A percentile compares a stretch with the other conserved stretches of the same genome.
Evolutionary conservation across 768 basidiomycete genomes (phyloP).

Genomic region (Panaeolus cyanescens): DNA sequence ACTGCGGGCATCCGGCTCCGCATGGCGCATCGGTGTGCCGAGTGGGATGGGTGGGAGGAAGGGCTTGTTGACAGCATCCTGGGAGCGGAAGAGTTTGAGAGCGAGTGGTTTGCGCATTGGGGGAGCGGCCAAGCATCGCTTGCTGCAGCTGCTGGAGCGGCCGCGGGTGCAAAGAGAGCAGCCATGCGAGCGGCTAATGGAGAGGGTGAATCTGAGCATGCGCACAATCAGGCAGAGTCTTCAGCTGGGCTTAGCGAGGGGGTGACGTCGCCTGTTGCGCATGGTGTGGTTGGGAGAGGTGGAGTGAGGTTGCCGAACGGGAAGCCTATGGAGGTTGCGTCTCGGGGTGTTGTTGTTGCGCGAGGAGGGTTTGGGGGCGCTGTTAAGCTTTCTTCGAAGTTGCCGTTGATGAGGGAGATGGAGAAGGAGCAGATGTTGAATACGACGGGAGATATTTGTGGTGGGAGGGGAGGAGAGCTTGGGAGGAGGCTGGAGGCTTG

Average conservation of each 20-base stretch:
- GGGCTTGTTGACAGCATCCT: conserved; percentile 76
- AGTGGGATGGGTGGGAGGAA: conserved; percentile 94
- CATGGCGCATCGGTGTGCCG: conserved; percentile 76
- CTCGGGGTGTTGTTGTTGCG: background rate
- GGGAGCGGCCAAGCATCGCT: background rate
- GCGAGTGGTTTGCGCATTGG: conserved; percentile 58
- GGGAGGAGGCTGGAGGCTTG: conserved; percentile 77
- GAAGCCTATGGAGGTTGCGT: background rate
- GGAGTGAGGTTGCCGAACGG: conserved; percentile 13
- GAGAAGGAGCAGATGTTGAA: conserved; percentile 73
- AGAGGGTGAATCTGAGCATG: background rate
- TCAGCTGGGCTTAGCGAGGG: background rate
- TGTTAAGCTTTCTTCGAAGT: conserved; percentile 38
- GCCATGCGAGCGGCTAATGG: background rate
- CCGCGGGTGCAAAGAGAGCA: conserved; percentile 11
- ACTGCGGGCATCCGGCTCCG: conserved; percentile 64
- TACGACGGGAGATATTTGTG: conserved; percentile 75
- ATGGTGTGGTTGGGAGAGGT: conserved; percentile 9
- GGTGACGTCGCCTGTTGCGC: background rate
- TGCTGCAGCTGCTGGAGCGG: conserved; percentile 8
- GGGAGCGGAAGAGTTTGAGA: conserved; percentile 69
- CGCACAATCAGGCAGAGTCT: background rate
- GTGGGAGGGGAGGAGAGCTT: conserved; percentile 77
- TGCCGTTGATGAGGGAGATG: conserved; percentile 59
- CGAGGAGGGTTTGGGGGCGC: background rate